These are phyloP conservation scores for Nakataea oryzae DNA, from an alignment of 2,329 filamentous ascomycete genomes.

Conservation along the genomic window DNA sequence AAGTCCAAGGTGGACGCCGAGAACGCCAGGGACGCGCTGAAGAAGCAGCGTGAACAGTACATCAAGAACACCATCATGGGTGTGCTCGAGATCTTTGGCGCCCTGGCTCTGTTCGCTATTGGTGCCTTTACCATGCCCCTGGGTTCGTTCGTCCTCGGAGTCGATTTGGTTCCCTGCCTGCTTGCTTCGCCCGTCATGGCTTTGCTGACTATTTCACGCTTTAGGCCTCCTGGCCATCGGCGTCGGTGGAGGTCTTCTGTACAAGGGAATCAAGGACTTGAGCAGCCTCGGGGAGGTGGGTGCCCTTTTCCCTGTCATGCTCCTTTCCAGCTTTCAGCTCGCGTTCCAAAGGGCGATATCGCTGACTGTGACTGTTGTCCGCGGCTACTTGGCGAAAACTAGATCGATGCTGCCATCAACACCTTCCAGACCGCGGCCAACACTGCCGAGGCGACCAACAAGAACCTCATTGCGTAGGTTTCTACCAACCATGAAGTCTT, in stretches of 20 bases:
- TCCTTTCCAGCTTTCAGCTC: neutral
- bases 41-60: neutral
- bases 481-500: neutral
- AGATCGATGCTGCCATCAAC: neutral
- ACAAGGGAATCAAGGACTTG: neutral
- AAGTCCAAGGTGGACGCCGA: neutral
- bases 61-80: neutral
- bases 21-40: neutral
- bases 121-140: neutral
- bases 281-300: neutral
- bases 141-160: neutral
- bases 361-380: neutral
- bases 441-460: neutral
- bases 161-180: neutral
- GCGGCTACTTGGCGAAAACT: neutral
- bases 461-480: neutral
- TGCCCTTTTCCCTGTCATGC: neutral
- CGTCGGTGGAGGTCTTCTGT: neutral
- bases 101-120: neutral
- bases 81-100: neutral
- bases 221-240: neutral
- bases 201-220: neutral
- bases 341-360: neutral
- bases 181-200: neutral
- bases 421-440: neutral